Conservation (phyloP, 2,329 filamentous ascomycete genomes). For the Simplicillium aogashimaense region DNA sequence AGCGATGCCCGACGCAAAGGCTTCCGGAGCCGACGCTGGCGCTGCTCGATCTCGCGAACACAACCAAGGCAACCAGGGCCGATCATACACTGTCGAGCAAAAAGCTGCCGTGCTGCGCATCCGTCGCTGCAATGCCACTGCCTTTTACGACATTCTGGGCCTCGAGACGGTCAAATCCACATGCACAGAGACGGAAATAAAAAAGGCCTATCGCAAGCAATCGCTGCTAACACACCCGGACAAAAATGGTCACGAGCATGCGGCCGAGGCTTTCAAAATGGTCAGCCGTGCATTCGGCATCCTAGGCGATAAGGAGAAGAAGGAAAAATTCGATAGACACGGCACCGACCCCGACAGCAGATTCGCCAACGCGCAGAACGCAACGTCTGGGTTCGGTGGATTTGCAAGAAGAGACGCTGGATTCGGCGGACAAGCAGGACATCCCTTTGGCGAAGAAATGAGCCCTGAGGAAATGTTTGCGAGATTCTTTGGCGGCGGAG, state of each 20-base stretch:
- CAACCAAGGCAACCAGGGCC: slow-evolving; percentile 66
- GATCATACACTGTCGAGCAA: slow-evolving; percentile 79
- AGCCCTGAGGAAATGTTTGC: slow-evolving; percentile 96
- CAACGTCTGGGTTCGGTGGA: slow-evolving; percentile 11
- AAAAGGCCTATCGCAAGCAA: slow-evolving; percentile 94
- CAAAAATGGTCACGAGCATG: slow-evolving; percentile 93
- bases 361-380: slow-evolving; percentile 56
- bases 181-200: slow-evolving; percentile 76
- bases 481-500: slow-evolving; percentile 83
- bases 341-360: slow-evolving; percentile 88
- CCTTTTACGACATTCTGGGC: slow-evolving; percentile 91
- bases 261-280: slow-evolving; percentile 98
- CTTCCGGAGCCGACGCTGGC: slow-evolving; percentile 44
- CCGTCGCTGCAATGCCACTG: slow-evolving; percentile 70
- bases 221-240: slow-evolving; percentile 93
- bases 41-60: slow-evolving; percentile 49
- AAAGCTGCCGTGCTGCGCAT: slow-evolving; percentile 87
- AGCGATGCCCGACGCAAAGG: slow-evolving; percentile 25
- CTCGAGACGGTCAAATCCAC: slow-evolving; percentile 54
- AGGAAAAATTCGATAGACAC: slow-evolving; percentile 75
- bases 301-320: slow-evolving; percentile 88
- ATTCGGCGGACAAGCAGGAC: slow-evolving; percentile 15
- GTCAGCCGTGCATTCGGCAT: slow-evolving; percentile 89
- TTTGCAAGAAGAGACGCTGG: background rate
- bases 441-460: slow-evolving; percentile 59